Conservation (phyloP, 2,329 filamentous ascomycete species). For the Apiospora phragmitis region DNA sequence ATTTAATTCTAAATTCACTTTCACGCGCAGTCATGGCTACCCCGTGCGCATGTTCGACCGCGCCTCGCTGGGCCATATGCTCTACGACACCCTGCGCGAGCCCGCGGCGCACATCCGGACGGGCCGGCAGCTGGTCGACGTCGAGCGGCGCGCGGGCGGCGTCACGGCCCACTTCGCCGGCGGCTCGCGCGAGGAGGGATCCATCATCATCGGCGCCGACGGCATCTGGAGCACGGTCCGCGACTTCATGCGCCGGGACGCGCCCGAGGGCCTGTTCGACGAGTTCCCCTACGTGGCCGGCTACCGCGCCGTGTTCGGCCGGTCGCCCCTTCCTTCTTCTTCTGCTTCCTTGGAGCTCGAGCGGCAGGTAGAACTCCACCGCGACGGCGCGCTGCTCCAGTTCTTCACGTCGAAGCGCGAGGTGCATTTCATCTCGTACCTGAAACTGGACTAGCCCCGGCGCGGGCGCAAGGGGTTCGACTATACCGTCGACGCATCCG, state of each 20-base stretch:
- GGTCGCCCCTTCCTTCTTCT: neutral
- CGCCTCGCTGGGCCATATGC: neutral
- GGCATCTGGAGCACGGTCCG: constrained; percentile 11
- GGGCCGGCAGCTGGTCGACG: neutral
- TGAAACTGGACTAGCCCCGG: neutral
- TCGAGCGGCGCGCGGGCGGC: neutral
- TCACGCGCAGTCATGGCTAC: constrained; percentile 10
- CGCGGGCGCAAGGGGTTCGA: neutral
- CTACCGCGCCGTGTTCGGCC: neutral
- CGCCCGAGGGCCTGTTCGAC: neutral
- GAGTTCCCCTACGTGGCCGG: neutral
- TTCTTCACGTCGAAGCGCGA: neutral
- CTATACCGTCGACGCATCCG: neutral
- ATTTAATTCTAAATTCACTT: too few relatives aligned
- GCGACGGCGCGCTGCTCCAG: neutral
- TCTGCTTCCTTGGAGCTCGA: neutral
- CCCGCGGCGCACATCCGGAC: neutral
- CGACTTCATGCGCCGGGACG: neutral
- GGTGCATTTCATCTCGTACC: neutral
- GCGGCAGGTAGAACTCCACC: neutral
- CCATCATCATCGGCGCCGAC: constrained; percentile 11
- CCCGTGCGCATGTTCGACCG: constrained; percentile 5
- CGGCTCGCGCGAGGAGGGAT: constrained; percentile 17
- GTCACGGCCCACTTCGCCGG: neutral
- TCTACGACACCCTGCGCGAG: neutral